Base-by-base conservation (phyloP, 305 asterid species). In the Fraxinus nigra region DNA sequence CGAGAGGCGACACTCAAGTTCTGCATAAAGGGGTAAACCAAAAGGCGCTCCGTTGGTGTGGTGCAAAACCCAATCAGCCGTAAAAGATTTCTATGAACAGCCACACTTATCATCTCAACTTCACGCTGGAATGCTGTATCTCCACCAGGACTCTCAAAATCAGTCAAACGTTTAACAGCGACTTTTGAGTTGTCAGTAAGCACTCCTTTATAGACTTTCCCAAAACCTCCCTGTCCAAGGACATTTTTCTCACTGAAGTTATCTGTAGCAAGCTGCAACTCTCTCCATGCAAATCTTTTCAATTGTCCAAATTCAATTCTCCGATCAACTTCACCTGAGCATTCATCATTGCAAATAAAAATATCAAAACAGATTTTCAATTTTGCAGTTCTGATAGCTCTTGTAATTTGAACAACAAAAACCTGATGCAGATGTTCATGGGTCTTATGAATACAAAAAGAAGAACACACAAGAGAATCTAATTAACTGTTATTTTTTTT, bases 21-120 rank as follows among this genome's bases (percentile, higher is more conserved):
- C 83, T 93, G 96, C 99, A 95, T 95, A 40, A 87, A 95, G 2
- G 99, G 99, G 84, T 95, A 95, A 43, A 95, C 99, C 83, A 95
- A 79, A 32, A 95, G 97, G 81, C 98, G 97, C 76, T 95, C 99
- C 0, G 97, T 93, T 3, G 98, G 98, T 4, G 99, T 95, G 82
- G 99, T 94, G 91, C 99, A 95, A 84, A 95, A 95, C 34, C 99
- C 98, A 4, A 94, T 93, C 59, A 95, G 86, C 18, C 95, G 88
- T 74, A 95, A 88, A 67, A 95, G 97, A 85, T 95, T 95, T 85
- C 93, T 88, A 90, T 95, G 99, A 69, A 95, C 98, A 54, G 99
- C 99, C 32, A 96, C 98, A 81, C 98, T 93, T 76, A 96, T 96
- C 98, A 96, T 92, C 97, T 94, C 99, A 20, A 94, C 99, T 91